Evolutionary conservation across 208 protist species (phyloP).

Genomic region (Porcisia deanei): DNA sequence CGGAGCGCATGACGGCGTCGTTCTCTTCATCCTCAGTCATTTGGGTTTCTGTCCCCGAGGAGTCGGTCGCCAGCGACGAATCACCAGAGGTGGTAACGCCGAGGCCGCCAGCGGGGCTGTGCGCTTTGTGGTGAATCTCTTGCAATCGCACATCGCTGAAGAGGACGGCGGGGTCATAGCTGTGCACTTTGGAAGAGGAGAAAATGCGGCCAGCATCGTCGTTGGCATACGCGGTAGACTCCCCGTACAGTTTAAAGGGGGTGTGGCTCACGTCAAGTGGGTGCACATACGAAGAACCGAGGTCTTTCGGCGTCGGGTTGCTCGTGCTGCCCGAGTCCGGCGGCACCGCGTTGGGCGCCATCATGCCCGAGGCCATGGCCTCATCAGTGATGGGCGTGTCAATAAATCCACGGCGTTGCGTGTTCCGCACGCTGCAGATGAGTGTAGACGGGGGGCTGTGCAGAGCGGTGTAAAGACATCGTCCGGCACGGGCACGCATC

Average conservation of each 20-base stretch:
- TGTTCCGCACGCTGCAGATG: no score
- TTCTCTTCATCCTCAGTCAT: conserved; percentile 47
- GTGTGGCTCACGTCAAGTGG: conserved; percentile 34
- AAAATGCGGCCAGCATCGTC: conserved; percentile 56
- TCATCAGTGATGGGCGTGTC: conserved; percentile 27
- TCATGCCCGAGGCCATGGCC: conserved; percentile 11
- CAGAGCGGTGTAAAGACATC: conserved; percentile 4
- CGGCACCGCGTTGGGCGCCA: conserved; percentile 4
- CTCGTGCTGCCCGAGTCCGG: conserved; percentile 6
- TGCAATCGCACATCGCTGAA: conserved; percentile 48
- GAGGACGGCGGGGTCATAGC: conserved; percentile 61
- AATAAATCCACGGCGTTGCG: conserved; percentile 17
- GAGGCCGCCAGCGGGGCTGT: conserved; percentile 6
- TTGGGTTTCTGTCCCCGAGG: conserved; percentile 16
- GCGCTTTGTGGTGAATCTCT: conserved; percentile 19
- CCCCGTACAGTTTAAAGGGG: conserved; percentile 60
- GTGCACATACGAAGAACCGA: conserved; percentile 36
- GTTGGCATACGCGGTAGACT: conserved; percentile 34
- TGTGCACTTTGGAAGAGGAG: conserved; percentile 41
- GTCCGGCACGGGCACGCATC: not conserved
- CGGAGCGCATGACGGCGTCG: conserved; percentile 57
- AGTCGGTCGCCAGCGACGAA: conserved; percentile 17
- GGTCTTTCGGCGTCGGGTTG: conserved; percentile 3
- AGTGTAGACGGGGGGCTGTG: not conserved
- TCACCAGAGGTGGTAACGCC: conserved; percentile 3